Conservation (phyloP, 768 basidiomycete genomes). For the Amylocystis lapponica region DNA sequence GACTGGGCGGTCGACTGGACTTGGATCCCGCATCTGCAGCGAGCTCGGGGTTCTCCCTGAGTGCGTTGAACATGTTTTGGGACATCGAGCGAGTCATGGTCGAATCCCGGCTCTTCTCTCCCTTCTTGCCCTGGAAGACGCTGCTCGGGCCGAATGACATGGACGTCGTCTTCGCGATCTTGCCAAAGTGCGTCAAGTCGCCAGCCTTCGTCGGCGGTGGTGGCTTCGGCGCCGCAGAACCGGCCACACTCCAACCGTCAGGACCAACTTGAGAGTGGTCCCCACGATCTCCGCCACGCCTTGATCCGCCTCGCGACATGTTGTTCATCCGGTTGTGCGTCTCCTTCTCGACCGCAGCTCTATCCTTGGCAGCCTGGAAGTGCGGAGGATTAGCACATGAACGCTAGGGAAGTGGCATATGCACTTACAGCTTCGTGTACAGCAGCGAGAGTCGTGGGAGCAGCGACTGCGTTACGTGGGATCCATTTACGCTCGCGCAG, state of each 20-base stretch:
- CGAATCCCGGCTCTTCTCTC: constrained; percentile 51
- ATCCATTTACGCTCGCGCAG: constrained; percentile 82
- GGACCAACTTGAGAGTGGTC: constrained; percentile 54
- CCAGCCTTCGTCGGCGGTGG: constrained; percentile 74
- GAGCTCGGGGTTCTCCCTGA: constrained; percentile 57
- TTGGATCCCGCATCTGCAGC: constrained; percentile 46
- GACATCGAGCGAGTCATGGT: constrained; percentile 78
- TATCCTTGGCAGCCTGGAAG: constrained; percentile 76
- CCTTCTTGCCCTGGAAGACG: constrained; percentile 75
- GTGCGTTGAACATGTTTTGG: constrained; percentile 86
- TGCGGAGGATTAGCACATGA: constrained; percentile 4
- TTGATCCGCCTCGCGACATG: constrained; percentile 88
- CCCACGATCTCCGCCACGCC: constrained; percentile 70
- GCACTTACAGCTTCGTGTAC: constrained; percentile 76
- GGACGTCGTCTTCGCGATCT: constrained; percentile 62
- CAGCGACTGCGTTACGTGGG: constrained; percentile 61
- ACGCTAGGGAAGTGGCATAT: constrained; percentile 5
- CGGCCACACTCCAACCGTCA: constrained; percentile 82
- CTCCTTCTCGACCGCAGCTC: constrained; percentile 80
- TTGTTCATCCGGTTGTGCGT: constrained; percentile 52
- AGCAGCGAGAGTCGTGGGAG: constrained; percentile 83
- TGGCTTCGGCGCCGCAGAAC: constrained; percentile 27
- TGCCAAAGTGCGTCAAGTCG: constrained; percentile 83
- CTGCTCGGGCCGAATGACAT: constrained; percentile 82
- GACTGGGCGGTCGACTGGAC: constrained; percentile 44